Base-by-base conservation (phyloP, 1,284 basidiomycete species). In the Rhodotorula sp. region DNA sequence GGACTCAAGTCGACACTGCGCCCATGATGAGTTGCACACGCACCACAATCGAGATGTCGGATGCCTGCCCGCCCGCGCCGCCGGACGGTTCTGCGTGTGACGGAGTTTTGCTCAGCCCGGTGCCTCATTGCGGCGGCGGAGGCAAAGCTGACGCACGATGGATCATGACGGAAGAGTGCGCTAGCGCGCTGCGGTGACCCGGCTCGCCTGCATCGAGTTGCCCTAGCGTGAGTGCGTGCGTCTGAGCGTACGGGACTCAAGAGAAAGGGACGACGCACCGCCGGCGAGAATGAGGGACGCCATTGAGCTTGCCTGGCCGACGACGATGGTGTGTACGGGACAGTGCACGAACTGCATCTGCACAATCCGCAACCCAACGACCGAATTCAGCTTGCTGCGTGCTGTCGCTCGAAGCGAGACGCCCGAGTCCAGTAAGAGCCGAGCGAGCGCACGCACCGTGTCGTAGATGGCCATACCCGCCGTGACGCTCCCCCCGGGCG, bases 391-490 rank as follows among this genome's bases (percentile, higher is more conserved):
- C 88, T 88, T 90, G 89, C 89, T 34, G 34, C 34, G 34, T 91
- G 89, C 91, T n/a, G 25, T 25, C 9, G 52, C 79, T 52, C 73
- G 44, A 59, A 52, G 49, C 21, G 3, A 14, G 10, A 41, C 45
- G 8, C 34, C 12, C 4, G 17, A 17, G 9, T n/a, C 19, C 10
- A 14, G 4, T 0, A 57, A 50, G 5, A 55, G 25, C 12, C n/a
- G 49, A 13, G 34, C 85, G n/a, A n/a, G n/a, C n/a, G n/a, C n/a
- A n/a, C n/a, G 55, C 82, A 92, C 92, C 79, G 93, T 96, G 80
- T 97, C 94, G 83, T 97, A 97, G 70, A 97, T 95, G 9, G 93
- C 93, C 64, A 97, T 83, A 23, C 93, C 94, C 53, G 93, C 92
- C 0, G 93, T 95, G 54, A 97, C 93, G 78, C 90, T 92, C 49